Evolutionary conservation across 805 yeast genomes (phyloP).

Genomic region (Cyberlindnera samutprakarnensis): DNA sequence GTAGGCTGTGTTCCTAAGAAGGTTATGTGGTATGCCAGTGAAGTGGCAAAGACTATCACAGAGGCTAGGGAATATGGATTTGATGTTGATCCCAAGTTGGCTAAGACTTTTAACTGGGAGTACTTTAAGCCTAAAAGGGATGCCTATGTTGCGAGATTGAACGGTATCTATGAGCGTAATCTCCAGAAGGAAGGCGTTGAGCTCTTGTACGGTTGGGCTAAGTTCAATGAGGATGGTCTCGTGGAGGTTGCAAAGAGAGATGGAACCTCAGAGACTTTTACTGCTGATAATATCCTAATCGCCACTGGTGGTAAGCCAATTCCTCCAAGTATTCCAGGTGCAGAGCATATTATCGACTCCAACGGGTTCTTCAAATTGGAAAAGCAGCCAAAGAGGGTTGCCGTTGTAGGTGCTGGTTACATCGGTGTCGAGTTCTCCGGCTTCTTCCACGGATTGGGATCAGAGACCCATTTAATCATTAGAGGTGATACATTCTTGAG

Average conservation of each 20-base stretch:
- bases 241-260: slow-evolving; percentile 74
- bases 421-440: slow-evolving; percentile 96
- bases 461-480: slow-evolving; percentile 80
- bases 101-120: slow-evolving; percentile 73
- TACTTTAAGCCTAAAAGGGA: slow-evolving; percentile 82
- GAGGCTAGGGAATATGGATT: slow-evolving; percentile 85
- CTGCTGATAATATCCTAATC: slow-evolving; percentile 77
- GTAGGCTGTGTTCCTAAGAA: slow-evolving; percentile 99
- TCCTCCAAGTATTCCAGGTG: slow-evolving; percentile 70
- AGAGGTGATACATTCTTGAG: slow-evolving; percentile 90
- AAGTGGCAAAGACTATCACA: slow-evolving; percentile 65
- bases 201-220: slow-evolving; percentile 78
- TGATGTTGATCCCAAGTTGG: slow-evolving; percentile 43
- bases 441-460: slow-evolving; percentile 80
- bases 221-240: slow-evolving; percentile 58
- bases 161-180: slow-evolving; percentile 90
- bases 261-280: slow-evolving; percentile 45
- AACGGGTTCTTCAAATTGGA: slow-evolving; percentile 85
- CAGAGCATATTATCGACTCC: slow-evolving; percentile 76
- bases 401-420: slow-evolving; percentile 96
- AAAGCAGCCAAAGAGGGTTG: slow-evolving; percentile 84
- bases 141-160: slow-evolving; percentile 79
- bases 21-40: slow-evolving; percentile 98
- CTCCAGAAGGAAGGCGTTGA: slow-evolving; percentile 86
- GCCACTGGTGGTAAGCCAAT: slow-evolving; percentile 92